These are phyloP conservation scores for Helminthosporium solani DNA, from an alignment of 2,329 filamentous ascomycete genomes.

Conservation along the genomic window DNA sequence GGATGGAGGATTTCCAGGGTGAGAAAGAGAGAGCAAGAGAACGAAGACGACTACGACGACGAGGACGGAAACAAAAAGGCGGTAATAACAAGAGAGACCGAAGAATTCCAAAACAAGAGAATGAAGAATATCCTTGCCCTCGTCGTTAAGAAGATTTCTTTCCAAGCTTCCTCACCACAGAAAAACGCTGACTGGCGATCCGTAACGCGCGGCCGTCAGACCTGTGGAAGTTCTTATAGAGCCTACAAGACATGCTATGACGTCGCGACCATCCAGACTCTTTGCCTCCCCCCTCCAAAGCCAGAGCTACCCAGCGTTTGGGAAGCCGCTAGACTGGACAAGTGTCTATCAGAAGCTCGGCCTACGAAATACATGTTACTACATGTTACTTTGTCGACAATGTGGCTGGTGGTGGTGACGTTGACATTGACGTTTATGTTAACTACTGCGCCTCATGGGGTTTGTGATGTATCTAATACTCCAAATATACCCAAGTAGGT, in stretches of 20 bases:
- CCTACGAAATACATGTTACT: neutral
- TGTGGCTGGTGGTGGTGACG: slow-evolving; percentile 10
- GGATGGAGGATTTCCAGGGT: neutral
- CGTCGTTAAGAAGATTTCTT: slow-evolving; percentile 3
- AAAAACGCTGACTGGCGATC: neutral
- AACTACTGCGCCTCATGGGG: neutral
- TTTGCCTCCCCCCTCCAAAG: neutral
- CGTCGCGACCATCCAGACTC: slow-evolving; percentile 11
- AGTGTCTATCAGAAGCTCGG: no score
- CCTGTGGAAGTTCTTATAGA: slow-evolving; percentile 26
- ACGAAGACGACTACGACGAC: neutral
- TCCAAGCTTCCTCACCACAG: neutral
- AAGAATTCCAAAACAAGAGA: slow-evolving; percentile 5
- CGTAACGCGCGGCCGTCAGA: slow-evolving; percentile 25
- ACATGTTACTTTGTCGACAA: slow-evolving; percentile 1
- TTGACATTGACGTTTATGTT: slow-evolving; percentile 2
- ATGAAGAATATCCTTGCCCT: slow-evolving; percentile 2
- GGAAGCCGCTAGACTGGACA: neutral
- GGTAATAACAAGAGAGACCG: neutral
- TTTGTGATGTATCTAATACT: no score
- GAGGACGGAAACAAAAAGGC: neutral
- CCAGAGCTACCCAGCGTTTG: neutral
- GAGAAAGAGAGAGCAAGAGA: neutral
- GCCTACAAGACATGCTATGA: slow-evolving; percentile 20
- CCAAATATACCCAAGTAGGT: no score